Base-by-base conservation (phyloP, 192 early-diverging fungal genomes). In the Linnemannia exigua region DNA sequence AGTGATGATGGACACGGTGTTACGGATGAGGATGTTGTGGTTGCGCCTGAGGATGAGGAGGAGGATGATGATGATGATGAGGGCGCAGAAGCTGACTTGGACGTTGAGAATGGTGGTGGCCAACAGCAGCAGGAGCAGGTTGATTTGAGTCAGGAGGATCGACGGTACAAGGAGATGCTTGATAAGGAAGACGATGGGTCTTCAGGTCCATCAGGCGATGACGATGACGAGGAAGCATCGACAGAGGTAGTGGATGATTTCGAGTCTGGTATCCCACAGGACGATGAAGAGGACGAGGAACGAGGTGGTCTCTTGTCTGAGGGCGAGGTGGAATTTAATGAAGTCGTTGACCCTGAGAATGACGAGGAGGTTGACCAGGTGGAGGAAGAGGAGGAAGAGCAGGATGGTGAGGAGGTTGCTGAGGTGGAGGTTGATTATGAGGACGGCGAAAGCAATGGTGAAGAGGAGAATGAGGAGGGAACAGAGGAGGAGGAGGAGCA, bases 371-470 rank as follows among this genome's bases (percentile, higher is more conserved):
- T 66, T 44, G 81, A 83, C 47, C 75, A 77, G 22, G 69, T 72
- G 12, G 84, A 86, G 0, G 74, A 75, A 41, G 58, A 37, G 17
- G 48, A 41, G 20, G 76, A 38, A 11, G 74, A 80, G 50, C 70
- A 72, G 1, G 58, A 72, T 8, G 37, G 38, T 47, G 36, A 31
- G 19, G 61, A 54, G 1, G 75, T 84, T 5, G n/a, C 58, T 44
- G 82, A 84, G 28, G 84, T 80, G 7, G 84, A 86, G 38, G 84
- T 86, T 16, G 84, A 80, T 19, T 80, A 67, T 67, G 83, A 85
- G 70, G 77, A 84, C 0, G 70, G 41, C 17, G 31, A 22, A 22
- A 9, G 6, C 19, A 67, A 69, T n/a, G 63, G 44, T 69, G 78
- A 66, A 14, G 37, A 28, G 5, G 67, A 79, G 37, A 70, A 36